A percentile compares a stretch with the other conserved stretches of the same genome.
Evolutionary conservation across 768 basidiomycete species (phyloP).

Genomic region (Suillus occidentalis): DNA sequence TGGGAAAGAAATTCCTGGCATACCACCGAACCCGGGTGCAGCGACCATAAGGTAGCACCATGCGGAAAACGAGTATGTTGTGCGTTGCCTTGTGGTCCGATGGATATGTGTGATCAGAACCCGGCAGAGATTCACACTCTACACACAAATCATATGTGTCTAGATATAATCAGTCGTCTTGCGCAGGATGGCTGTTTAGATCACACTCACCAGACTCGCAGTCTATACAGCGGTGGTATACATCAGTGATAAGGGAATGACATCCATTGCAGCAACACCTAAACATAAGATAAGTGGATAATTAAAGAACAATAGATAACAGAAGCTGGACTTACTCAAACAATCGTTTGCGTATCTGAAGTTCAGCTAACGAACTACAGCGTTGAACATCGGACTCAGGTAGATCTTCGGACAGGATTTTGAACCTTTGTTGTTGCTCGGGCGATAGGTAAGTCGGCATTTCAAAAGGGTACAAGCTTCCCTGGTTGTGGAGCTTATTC

Average conservation of each 20-base stretch:
- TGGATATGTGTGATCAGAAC: background rate
- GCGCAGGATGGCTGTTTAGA: too few species aligned
- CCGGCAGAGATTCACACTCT: background rate
- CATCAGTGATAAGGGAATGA: background rate
- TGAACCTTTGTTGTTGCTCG: background rate
- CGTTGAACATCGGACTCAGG: background rate
- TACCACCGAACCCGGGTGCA: background rate
- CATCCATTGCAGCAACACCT: background rate
- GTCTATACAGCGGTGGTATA: background rate
- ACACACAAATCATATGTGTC: background rate
- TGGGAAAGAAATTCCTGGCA: background rate
- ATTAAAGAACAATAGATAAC: background rate
- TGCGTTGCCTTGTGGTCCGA: background rate
- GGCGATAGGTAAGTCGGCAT: background rate
- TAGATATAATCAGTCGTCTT: background rate
- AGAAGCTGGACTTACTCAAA: background rate
- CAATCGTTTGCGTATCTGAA: background rate
- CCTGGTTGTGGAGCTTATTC: background rate
- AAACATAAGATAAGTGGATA: too few species aligned
- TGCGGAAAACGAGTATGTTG: background rate
- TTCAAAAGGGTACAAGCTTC: background rate
- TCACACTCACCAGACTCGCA: background rate
- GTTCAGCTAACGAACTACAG: background rate
- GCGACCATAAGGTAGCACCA: background rate
- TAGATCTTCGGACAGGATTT: background rate